Evolutionary conservation across 2,329 filamentous ascomycete species (phyloP), one percentile per base, ranked within the genome.

Genomic region (Amylocarpus encephaloides): DNA sequence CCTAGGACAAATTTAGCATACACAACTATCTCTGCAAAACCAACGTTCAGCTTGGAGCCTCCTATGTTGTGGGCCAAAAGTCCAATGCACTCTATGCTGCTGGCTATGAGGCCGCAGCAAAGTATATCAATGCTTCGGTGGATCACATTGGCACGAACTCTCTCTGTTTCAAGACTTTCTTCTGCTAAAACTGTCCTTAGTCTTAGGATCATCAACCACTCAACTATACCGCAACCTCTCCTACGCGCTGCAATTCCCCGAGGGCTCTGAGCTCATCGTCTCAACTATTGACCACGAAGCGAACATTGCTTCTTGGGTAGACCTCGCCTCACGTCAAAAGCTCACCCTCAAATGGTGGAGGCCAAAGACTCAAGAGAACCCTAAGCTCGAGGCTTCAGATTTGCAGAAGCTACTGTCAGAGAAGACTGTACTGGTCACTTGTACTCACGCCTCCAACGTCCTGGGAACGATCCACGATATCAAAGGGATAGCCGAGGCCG

Each of bases 281-380:
- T 88, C 85, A 0, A 77, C 76, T 50, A 71, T 89, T 48, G 86
- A 91, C 64, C 86, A 92, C 61, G 87, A 91, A 68, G 83, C 86
- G 34, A 89, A 90, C 63, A 81, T 87, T 50, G 79, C 83, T 1
- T 75, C 86, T 0, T 92, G 86, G 88, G 69, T 88, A 0, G 76
- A 80, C 44, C 73, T 91, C 22, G 86, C 86, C 1, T 67, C 75
- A 29, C 74, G 77, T 12, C 74, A 80, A 41, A 73, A 76, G 3
- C 71, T 88, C 5, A 75, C 68, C 0, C 64, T 91, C 40, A 87
- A 83, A 62, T 89, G 84, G 84, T 91, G 86, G 85, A 68, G 68
- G 16, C 77, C 79, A 2, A 59, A 65, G 11, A 60, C 69, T 50
- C 68, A 67, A 19, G 68, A 64, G 3, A 80, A 82, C 60, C 81